phyloP scores from a whole-genome alignment of 2,329 filamentous ascomycete genomes.

The Botryotinia globosa region DNA sequence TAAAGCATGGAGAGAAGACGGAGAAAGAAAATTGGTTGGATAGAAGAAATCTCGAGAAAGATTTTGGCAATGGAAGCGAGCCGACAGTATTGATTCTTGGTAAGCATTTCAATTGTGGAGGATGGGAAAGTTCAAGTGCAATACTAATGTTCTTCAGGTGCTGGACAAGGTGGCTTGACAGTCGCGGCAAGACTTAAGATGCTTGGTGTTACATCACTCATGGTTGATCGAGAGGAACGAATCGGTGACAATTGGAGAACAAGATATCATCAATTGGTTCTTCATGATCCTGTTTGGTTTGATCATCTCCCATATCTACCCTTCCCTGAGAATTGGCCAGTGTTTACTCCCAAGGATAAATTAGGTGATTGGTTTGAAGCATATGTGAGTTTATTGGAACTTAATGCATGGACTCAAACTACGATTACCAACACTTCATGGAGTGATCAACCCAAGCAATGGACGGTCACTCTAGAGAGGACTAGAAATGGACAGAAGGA shows the following conservation, averaged over 20 bases:
- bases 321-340: constrained; percentile 64
- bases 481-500: constrained; percentile 32
- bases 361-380: constrained; percentile 65
- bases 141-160: constrained; percentile 53
- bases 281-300: constrained; percentile 62
- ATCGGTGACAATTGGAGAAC: constrained; percentile 65
- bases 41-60: constrained; percentile 46
- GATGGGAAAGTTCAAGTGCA: constrained; percentile 22
- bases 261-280: constrained; percentile 62
- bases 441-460: constrained; percentile 49
- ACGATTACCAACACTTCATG: constrained; percentile 44
- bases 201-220: constrained; percentile 52
- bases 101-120: constrained; percentile 36
- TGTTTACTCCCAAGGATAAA: constrained; percentile 71
- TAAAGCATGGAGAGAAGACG: constrained; percentile 51
- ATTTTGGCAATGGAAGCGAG: constrained; percentile 41
- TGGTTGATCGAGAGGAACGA: constrained; percentile 56
- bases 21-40: constrained; percentile 61
- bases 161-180: constrained; percentile 59
- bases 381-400: constrained; percentile 60
- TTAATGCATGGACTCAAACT: constrained; percentile 63
- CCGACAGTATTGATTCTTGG: constrained; percentile 62
- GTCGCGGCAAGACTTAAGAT: constrained; percentile 58
- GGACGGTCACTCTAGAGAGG: constrained; percentile 53
- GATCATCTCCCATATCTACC: constrained; percentile 61